Conservation (phyloP, 2,329 filamentous ascomycete genomes). For the Aspergillus transmontanensis region DNA sequence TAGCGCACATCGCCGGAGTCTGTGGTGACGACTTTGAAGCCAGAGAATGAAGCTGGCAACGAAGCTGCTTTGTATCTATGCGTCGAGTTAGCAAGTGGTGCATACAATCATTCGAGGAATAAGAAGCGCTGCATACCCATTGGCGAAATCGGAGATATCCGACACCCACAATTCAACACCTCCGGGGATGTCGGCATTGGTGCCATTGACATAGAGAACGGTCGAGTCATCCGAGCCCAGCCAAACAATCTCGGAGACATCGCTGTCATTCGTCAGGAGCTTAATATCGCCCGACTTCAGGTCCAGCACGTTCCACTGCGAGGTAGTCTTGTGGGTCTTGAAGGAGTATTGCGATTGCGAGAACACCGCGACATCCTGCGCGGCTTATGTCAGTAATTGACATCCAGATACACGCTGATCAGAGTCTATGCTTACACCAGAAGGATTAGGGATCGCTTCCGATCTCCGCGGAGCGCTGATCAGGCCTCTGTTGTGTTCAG, state of each 20-base stretch:
- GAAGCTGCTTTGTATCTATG: slow-evolving; percentile 43
- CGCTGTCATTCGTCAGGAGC: slow-evolving; percentile 65
- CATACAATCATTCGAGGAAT: neutral
- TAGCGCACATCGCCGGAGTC: slow-evolving; percentile 52
- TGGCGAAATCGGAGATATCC: slow-evolving; percentile 33
- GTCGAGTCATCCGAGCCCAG: slow-evolving; percentile 66
- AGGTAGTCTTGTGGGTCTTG: slow-evolving; percentile 65
- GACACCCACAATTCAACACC: slow-evolving; percentile 44
- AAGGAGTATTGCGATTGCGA: slow-evolving; percentile 78
- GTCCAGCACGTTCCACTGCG: slow-evolving; percentile 70
- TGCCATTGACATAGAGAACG: slow-evolving; percentile 58
- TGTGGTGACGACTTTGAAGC: slow-evolving; percentile 41
- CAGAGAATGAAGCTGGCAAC: slow-evolving; percentile 40
- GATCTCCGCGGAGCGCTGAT: slow-evolving; percentile 41
- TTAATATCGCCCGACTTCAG: slow-evolving; percentile 66
- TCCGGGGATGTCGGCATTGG: slow-evolving; percentile 43
- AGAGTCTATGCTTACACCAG: slow-evolving; percentile 34
- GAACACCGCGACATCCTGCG: slow-evolving; percentile 49
- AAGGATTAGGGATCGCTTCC: slow-evolving; percentile 42
- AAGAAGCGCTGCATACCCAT: slow-evolving; percentile 28
- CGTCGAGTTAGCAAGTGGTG: neutral
- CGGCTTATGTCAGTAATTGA: slow-evolving; percentile 3
- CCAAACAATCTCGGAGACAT: slow-evolving; percentile 75
- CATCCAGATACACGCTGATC: neutral
- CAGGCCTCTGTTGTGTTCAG: slow-evolving; percentile 29